Evolutionary conservation across 768 basidiomycete genomes (phyloP).

Genomic region (Mrakia blollopis): DNA sequence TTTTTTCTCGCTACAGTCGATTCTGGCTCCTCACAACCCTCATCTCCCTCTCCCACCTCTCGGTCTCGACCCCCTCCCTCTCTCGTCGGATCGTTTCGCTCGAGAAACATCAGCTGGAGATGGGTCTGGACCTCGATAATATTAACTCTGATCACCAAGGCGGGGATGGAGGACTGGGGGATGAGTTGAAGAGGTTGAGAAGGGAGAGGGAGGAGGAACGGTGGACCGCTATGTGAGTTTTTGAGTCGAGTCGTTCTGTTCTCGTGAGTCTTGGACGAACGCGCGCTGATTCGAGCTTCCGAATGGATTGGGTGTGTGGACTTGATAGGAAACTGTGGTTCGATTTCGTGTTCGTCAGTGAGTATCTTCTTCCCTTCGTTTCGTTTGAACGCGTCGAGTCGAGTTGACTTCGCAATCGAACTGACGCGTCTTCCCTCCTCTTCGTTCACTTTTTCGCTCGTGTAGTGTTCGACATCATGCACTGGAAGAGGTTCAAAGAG

Average conservation of each 20-base stretch:
- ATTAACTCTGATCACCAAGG: background rate
- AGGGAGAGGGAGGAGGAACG: background rate
- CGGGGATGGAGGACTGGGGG: background rate
- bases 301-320: background rate
- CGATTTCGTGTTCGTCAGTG: slow-evolving; percentile 12
- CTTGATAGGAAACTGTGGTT: slow-evolving; percentile 3
- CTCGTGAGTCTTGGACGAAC: too few relatives aligned
- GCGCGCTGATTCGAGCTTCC: too few relatives aligned
- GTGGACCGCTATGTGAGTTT: slow-evolving; percentile 2
- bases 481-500: slow-evolving; percentile 4
- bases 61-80: background rate
- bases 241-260: too few relatives aligned
- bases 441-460: background rate
- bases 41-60: slow-evolving; percentile 16
- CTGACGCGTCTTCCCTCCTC: background rate
- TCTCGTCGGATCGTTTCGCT: slow-evolving; percentile 3
- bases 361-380: background rate
- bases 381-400: background rate
- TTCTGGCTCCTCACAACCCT: slow-evolving; percentile 17
- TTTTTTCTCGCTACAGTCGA: background rate
- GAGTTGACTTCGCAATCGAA: background rate
- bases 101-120: background rate
- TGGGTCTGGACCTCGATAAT: slow-evolving; percentile 5
- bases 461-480: slow-evolving; percentile 15
- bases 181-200: background rate